Evolutionary conservation across 176 grass and related monocot species (phyloP), one percentile per base, ranked within the genome.

Genomic region (Bonia amplexicaulis): DNA sequence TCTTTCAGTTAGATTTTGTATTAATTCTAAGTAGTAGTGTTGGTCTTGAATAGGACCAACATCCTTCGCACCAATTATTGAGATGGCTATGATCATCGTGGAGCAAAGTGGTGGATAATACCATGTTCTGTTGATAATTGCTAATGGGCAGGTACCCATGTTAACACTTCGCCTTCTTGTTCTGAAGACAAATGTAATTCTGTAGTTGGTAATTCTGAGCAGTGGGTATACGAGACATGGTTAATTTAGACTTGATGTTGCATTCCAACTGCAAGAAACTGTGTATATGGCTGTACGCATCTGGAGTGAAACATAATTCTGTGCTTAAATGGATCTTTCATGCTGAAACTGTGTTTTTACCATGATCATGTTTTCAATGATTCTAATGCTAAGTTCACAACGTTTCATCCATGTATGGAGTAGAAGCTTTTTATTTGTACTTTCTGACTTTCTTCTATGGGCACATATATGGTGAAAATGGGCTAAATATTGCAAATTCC

Each of bases 31-130:
- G 12, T 65, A 12, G 47, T 58, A 55, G 65, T 64, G 42, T 61
- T 68, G 25, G 40, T 37, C 86, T 61, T 87, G 53, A 87, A 57
- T 72, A 98, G 96, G 96, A 25, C 87, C 87, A 27, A 98, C 96
- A 63, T 98, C 96, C 42, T 98, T 98, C 84, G 96, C 91, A 71
- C 93, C 96, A 37, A 93, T 98, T 65, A 89, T 98, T 73, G 91
- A 98, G 89, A 98, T 95, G 93, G 93, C 93, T 60, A 93, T 95
- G 93, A 93, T 91, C 62, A 95, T 98, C 57, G 93, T 95, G 68
- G 91, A 92, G 73, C 89, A 95, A 90, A 98, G 91, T 85, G 96
- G 91, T 16, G 92, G 93, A 7, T 93, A 98, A 71, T 98, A 98
- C 57, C 91, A 98, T 83, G n/a, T n/a, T n/a, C n/a, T n/a, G n/a